A percentile compares a stretch with the other conserved stretches of the same genome.
Conservation (phyloP, 177 flowering plant species). For the Vitis hybrid region DNA sequence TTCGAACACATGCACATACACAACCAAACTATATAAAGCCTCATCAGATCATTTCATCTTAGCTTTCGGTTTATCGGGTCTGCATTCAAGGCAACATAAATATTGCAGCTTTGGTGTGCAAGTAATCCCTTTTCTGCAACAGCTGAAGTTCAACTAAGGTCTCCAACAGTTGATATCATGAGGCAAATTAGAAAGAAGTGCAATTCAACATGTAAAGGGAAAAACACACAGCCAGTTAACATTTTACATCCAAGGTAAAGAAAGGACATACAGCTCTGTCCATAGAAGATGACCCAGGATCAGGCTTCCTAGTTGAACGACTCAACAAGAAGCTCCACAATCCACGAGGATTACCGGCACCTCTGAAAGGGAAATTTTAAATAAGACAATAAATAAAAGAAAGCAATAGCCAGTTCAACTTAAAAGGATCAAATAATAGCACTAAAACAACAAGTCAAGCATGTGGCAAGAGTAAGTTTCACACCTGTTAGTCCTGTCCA, state of each 20-base stretch:
- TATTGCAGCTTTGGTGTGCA: too few species aligned
- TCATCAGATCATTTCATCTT: too few species aligned
- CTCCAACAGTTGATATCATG: too few species aligned
- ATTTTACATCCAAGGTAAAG: neutral
- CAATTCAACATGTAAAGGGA: neutral
- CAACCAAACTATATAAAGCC: too few species aligned
- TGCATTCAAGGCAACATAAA: too few species aligned
- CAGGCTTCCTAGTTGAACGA: constrained; percentile 32
- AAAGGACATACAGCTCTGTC: constrained; percentile 42
- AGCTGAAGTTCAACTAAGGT: too few species aligned
- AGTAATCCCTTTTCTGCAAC: too few species aligned
- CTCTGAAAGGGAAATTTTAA: constrained; percentile 23
- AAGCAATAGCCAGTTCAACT: neutral
- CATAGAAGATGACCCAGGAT: constrained; percentile 25
- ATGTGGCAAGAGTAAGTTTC: constrained; percentile 1
- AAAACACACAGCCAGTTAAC: neutral
- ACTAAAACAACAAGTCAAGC: neutral
- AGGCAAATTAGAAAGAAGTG: neutral
- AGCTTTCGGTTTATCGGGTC: too few species aligned
- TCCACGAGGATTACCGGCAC: constrained; percentile 43
- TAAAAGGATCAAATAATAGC: neutral
- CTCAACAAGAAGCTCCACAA: constrained; percentile 63
- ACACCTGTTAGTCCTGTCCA: constrained; percentile 31
- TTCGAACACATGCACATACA: too few species aligned
- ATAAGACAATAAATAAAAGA: constrained; percentile 6